These are phyloP conservation scores for Aspergillus sclerotialis DNA, from an alignment of 2,329 filamentous ascomycete species.

Conservation along the genomic window DNA sequence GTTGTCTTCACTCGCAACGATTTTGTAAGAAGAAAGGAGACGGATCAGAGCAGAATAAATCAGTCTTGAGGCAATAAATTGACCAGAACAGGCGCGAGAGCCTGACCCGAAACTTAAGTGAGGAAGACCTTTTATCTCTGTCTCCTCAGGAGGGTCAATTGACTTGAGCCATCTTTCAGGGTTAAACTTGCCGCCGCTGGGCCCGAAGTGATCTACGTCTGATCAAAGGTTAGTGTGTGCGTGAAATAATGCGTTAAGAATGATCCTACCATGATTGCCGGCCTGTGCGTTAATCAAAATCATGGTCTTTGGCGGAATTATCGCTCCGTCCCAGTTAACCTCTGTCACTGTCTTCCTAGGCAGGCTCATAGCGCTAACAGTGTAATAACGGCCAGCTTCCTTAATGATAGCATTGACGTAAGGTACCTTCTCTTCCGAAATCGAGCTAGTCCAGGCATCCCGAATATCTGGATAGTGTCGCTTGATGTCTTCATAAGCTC, in stretches of 20 bases:
- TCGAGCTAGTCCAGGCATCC: conserved; percentile 62
- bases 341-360: conserved; percentile 61
- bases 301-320: conserved; percentile 64
- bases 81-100: conserved; percentile 52
- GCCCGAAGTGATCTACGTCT: conserved; percentile 54
- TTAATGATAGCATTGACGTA: conserved; percentile 70
- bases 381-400: conserved; percentile 67
- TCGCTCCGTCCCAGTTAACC: conserved; percentile 57
- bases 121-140: conserved; percentile 41
- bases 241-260: neutral
- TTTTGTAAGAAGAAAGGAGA: conserved; percentile 48
- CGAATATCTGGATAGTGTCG: conserved; percentile 54
- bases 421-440: conserved; percentile 61
- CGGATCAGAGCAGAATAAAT: conserved; percentile 50
- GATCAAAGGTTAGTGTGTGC: neutral
- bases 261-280: conserved; percentile 46
- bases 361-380: conserved; percentile 65
- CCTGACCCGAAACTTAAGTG: conserved; percentile 55
- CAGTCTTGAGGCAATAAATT: conserved; percentile 51
- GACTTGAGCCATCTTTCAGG: conserved; percentile 63
- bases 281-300: too few species aligned
- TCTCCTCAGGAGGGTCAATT: too few species aligned
- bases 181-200: conserved; percentile 52
- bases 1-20: conserved; percentile 42
- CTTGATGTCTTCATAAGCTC: conserved; percentile 60